Base-by-base conservation (phyloP, 2,329 filamentous ascomycete species). In the Cladophialophora carrionii region DNA sequence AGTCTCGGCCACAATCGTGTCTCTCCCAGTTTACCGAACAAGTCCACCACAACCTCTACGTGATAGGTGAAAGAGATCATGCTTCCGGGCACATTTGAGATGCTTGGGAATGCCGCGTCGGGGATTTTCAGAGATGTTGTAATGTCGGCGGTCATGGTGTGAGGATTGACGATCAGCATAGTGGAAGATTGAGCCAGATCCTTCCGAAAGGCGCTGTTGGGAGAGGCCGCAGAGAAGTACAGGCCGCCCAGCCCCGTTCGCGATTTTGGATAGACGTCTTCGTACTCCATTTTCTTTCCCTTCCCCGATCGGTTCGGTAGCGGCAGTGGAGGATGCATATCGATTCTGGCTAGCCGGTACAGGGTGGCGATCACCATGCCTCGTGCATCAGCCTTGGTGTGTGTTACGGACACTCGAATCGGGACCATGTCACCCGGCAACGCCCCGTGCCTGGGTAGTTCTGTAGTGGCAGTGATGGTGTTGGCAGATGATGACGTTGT, bases 1-100 rank as follows among this genome's bases (percentile, higher is more conserved):
- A 85, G 79, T 49, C 81, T 83, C 9, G 84, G 85, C 20, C 88
- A 78, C 70, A 85, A 85, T 49, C 87, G 84, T 72, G 92, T 89
- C 57, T 92, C 87, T n/a, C 86, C 87, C 48, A 97, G 80, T 74
- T 92, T 95, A 43, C 94, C 94, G 54, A 95, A 93, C 0, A 98
- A 83, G 74, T 99, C 95, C 24, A 97, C 87, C 31, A 98, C 88
- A 2, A 97, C 91, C 76, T 99, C 95, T 22, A 97, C 85, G 71
- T 93, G 91, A 74, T 99, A 98, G 71, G 89, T 91, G 80, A 99
- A 98, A 72, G 89, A 92, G 70, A 99, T 95, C 88, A 98, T 95
- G 37, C 91, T 89, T 3, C 94, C 92, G 0, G 95, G 95, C 0
- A 97, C 92, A 61, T 88, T 89, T 31, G 87, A 88, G 68, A 98